These are phyloP conservation scores for Phyllostachys edulis DNA, from an alignment of 176 grass and related monocot species.

Conservation along the genomic window DNA sequence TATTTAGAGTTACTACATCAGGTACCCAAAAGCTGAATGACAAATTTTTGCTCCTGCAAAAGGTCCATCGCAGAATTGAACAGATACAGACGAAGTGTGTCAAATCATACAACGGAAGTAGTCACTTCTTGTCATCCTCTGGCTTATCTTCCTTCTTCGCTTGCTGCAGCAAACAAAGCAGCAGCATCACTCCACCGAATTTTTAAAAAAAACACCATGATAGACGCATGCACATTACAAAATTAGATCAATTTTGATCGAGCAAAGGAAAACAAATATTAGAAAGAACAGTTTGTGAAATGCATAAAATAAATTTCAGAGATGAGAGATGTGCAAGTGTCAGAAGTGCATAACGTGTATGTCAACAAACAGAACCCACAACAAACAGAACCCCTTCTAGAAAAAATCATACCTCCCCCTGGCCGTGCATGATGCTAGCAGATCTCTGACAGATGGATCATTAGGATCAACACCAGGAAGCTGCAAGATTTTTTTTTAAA, in stretches of 20 bases:
- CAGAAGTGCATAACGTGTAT: neutral
- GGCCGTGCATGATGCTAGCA: conserved; percentile 43
- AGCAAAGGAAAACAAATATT: too few relatives aligned
- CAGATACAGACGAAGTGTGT: neutral
- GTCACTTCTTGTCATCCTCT: conserved; percentile 26
- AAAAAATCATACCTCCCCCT: conserved; percentile 11
- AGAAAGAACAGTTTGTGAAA: neutral
- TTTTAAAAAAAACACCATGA: too few relatives aligned
- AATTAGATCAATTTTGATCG: too few relatives aligned
- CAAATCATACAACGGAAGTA: conserved; percentile 1
- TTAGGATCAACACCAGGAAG: conserved; percentile 62
- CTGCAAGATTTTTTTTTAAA: conserved; percentile 26
- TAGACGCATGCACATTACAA: too few relatives aligned
- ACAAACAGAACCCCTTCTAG: neutral
- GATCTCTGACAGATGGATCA: conserved; percentile 49
- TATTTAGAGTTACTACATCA: neutral
- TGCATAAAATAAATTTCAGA: conserved; percentile 10
- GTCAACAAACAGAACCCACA: neutral
- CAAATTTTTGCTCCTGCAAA: neutral
- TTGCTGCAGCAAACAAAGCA: conserved; percentile 28
- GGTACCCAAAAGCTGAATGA: neutral
- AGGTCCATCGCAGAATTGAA: neutral
- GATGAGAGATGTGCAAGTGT: neutral
- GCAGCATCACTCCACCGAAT: neutral
- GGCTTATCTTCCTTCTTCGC: conserved; percentile 47